phyloP scores from a whole-genome alignment of 345 rosid genomes.

The Citropsis articulata region DNA sequence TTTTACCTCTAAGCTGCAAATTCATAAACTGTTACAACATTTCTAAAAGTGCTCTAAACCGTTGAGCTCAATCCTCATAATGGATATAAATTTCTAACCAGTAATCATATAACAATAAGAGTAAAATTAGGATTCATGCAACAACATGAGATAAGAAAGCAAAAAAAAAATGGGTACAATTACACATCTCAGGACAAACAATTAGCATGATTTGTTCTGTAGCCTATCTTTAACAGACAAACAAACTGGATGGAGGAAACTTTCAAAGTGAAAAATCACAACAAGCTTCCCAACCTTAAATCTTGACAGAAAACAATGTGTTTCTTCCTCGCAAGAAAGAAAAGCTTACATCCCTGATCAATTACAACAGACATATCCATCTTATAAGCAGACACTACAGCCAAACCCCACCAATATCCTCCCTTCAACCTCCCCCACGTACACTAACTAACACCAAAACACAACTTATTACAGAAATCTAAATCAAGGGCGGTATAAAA shows the following conservation, averaged over 20 bases:
- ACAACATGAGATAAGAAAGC: background rate
- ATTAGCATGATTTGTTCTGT: background rate
- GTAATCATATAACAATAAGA: background rate
- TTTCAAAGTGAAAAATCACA: background rate
- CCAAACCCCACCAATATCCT: background rate
- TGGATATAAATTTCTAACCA: slow-evolving; percentile 4
- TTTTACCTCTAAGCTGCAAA: background rate
- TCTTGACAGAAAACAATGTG: background rate
- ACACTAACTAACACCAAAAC: background rate
- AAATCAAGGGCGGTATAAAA: background rate
- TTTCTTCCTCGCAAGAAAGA: background rate
- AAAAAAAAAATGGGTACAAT: background rate
- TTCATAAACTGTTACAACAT: background rate
- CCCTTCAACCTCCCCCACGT: background rate
- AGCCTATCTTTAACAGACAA: background rate
- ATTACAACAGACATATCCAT: background rate
- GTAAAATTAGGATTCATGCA: background rate
- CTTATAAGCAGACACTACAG: background rate
- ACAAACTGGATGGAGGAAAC: background rate
- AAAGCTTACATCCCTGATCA: background rate
- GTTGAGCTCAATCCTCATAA: background rate
- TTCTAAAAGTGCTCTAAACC: background rate
- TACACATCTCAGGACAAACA: background rate
- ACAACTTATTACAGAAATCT: background rate
- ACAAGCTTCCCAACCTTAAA: background rate